Evolutionary conservation across 306 rosid genomes (phyloP).

Genomic region (Trichosanthes cucumerina): DNA sequence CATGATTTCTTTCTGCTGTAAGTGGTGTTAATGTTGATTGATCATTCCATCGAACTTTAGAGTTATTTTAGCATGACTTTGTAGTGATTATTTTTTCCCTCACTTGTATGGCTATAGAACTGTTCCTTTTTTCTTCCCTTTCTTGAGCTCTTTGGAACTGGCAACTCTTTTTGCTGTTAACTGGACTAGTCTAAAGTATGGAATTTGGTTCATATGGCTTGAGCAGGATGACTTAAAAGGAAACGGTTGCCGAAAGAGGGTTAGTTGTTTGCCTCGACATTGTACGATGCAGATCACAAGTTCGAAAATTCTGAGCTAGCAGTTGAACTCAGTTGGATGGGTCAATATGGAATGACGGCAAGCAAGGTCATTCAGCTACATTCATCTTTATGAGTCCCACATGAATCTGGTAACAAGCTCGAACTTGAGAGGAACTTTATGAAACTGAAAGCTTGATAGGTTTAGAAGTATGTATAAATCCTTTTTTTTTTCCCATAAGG

Average conservation of each 20-base stretch:
- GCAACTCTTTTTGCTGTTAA: not conserved
- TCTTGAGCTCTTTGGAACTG: not conserved
- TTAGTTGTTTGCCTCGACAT: not conserved
- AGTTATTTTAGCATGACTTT: not conserved
- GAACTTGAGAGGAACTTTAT: not conserved
- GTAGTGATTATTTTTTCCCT: not conserved
- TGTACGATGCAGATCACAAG: not conserved
- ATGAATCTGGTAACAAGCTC: not conserved
- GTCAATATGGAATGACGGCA: not conserved
- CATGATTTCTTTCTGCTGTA: constrained; percentile 7
- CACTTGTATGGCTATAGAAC: not conserved
- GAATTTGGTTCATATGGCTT: not conserved
- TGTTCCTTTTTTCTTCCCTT: not conserved
- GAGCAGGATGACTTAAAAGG: not conserved
- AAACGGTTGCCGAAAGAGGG: not conserved
- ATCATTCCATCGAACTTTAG: not conserved
- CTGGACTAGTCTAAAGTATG: not conserved
- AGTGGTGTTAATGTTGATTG: not conserved
- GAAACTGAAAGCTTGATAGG: not conserved
- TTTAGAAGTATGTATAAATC: not conserved
- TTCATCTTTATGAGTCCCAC: not conserved
- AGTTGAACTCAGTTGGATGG: not conserved
- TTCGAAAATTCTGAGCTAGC: not conserved
- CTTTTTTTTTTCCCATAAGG: too few relatives aligned
- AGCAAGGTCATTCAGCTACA: not conserved